A percentile compares a stretch with the other conserved stretches of the same genome.
These are phyloP conservation scores for Cercospora citrullina DNA, from an alignment of 2,329 filamentous ascomycete species.

Conservation along the genomic window DNA sequence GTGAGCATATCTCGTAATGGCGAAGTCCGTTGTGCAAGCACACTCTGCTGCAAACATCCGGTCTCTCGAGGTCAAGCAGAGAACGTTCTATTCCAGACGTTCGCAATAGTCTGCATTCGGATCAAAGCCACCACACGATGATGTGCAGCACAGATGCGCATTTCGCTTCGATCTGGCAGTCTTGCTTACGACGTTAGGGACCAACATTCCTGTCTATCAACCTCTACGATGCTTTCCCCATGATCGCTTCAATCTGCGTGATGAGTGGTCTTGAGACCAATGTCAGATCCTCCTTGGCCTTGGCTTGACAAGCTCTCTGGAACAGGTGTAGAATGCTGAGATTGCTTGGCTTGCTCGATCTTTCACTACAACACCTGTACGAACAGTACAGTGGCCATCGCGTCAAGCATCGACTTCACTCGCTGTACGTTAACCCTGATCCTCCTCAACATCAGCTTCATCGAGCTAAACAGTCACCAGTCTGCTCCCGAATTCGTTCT, in stretches of 20 bases:
- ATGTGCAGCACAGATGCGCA: neutral
- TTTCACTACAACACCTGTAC: no score
- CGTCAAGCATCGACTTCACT: no score
- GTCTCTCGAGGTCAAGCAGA: neutral
- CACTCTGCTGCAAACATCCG: neutral
- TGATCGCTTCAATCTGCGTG: neutral
- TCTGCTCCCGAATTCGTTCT: neutral
- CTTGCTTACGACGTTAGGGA: neutral
- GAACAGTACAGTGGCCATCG: no score
- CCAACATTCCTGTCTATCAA: neutral
- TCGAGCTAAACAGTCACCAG: neutral
- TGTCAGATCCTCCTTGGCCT: neutral
- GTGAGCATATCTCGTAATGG: neutral
- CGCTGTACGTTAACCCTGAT: no score
- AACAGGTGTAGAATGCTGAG: neutral
- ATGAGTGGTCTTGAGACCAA: neutral
- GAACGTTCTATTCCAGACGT: no score
- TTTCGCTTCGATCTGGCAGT: neutral
- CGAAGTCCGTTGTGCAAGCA: neutral
- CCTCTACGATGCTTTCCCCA: neutral
- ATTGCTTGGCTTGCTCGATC: no score
- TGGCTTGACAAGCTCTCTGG: neutral
- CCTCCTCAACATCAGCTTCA: no score
- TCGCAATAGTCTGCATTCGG: neutral
- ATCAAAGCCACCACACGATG: neutral